phyloP scores from a whole-genome alignment of 176 grass and related monocot species.

The Hordeum vulgare region DNA sequence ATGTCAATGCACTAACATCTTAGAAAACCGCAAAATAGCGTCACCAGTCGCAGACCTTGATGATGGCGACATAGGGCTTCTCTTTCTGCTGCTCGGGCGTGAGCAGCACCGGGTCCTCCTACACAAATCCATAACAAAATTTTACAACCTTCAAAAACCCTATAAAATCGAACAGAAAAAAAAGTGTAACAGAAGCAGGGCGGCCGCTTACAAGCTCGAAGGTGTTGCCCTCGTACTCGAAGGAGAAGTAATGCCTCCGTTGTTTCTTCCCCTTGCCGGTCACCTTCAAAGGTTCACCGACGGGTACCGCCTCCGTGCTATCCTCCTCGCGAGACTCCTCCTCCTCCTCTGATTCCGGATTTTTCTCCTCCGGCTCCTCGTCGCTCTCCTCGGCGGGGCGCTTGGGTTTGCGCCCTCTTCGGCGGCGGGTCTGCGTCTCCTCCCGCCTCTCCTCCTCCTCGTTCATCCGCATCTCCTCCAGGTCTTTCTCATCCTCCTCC shows the following conservation, averaged over 20 bases:
- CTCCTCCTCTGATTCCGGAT: constrained; percentile 4
- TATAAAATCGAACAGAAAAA: not conserved
- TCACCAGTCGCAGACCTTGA: constrained; percentile 54
- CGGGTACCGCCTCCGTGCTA: constrained; percentile 46
- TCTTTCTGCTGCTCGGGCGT: constrained; percentile 58
- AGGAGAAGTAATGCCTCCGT: constrained; percentile 65
- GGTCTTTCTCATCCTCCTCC: constrained; percentile 50
- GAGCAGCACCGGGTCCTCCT: constrained; percentile 94
- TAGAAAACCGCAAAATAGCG: not conserved
- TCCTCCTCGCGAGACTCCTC: constrained; percentile 50
- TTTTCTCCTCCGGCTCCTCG: constrained; percentile 9
- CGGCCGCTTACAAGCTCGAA: constrained; percentile 60
- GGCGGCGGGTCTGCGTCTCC: constrained; percentile 35
- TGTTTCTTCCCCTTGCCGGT: constrained; percentile 71
- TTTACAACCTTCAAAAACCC: not conserved
- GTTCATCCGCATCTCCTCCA: constrained; percentile 46
- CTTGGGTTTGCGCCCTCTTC: constrained; percentile 29
- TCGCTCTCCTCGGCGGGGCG: constrained; percentile 29
- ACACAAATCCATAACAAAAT: constrained; percentile 7
- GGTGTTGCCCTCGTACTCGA: constrained; percentile 84
- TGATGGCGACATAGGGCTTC: constrained; percentile 95
- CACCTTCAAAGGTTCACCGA: constrained; percentile 58
- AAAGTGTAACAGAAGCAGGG: not conserved
- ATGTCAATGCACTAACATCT: not conserved
- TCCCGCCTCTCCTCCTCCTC: constrained; percentile 40